These are phyloP conservation scores for Mallotus nudiflorus DNA, from an alignment of 345 rosid species.

Conservation along the genomic window DNA sequence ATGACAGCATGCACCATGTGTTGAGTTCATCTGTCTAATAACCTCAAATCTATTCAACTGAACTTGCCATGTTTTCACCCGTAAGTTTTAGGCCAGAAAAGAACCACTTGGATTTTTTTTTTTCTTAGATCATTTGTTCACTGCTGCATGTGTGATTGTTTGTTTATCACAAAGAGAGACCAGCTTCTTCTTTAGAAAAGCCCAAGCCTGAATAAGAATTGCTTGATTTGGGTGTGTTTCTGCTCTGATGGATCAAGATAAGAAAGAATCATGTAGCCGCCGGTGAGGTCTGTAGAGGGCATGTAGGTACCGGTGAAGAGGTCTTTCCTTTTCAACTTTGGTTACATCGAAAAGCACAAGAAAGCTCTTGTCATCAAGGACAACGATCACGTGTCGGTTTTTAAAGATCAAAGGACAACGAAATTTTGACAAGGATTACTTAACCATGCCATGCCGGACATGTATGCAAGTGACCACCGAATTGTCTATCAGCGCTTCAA, in stretches of 20 bases:
- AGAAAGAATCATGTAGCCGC: conserved; percentile 75
- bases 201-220: conserved; percentile 65
- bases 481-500: too few relatives aligned
- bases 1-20: too few relatives aligned
- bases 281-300: conserved; percentile 85
- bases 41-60: too few relatives aligned
- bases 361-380: conserved; percentile 93
- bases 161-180: conserved; percentile 42
- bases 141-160: too few relatives aligned
- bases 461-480: too few relatives aligned
- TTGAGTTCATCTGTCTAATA: too few relatives aligned
- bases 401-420: conserved; percentile 65
- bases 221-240: conserved; percentile 66
- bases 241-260: conserved; percentile 91
- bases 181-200: conserved; percentile 67
- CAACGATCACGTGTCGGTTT: conserved; percentile 60
- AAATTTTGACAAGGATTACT: too few relatives aligned
- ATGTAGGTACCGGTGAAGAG: conserved; percentile 86
- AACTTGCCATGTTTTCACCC: too few relatives aligned
- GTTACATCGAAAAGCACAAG: conserved; percentile 71
- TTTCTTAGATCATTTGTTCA: too few relatives aligned
- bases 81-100: too few relatives aligned
- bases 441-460: too few relatives aligned
- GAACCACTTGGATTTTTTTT: too few relatives aligned
- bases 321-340: conserved; percentile 81